Base-by-base conservation (phyloP, 2,329 filamentous ascomycete genomes). In the Xylariaceae sp. region DNA sequence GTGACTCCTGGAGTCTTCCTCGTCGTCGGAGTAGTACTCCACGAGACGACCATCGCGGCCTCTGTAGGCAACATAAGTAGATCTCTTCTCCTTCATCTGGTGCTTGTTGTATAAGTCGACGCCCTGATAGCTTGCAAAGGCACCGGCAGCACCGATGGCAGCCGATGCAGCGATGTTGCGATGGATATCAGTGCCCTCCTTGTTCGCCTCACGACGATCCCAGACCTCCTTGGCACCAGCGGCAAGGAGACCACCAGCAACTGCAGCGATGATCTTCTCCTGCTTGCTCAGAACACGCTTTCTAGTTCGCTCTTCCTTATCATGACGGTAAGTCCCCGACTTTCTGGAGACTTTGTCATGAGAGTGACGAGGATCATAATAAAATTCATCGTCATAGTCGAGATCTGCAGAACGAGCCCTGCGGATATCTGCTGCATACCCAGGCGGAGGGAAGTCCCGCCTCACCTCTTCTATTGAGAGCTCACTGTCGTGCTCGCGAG, bases 391-490 rank as follows among this genome's bases (percentile, higher is more conserved):
- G 68, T 84, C 76, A 51, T 42, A 9, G 9, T 42, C 37, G 37
- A 81, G 79, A 58, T 87, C 86, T 58, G 82, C 82, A 5, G 88
- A 89, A 67, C 86, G 82, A 66, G 87, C 79, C 59, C 87, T 83
- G 66, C 84, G 82, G 44, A 81, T 69, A 62, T 83, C 82, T 57
- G 74, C 64, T n/a, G 69, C 73, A 62, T 79, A 77, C 44, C 81
- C 85, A 4, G 87, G 88, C 5, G 90, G 89, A 37, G 90, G 90
- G 69, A 95, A 96, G 67, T 95, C 89, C 66, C 91, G 86, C 64
- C 85, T 85, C 61, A 95, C 85, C 75, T 95, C 90, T 75, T 96
- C 92, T 70, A 95, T 75, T 2, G 87, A 87, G 30, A 88, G 77
- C 51, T 87, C 86, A 73, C 88, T 92, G 69, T 91, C 88, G 64